These are phyloP conservation scores for Hylodesmum podocarpum DNA, from an alignment of 306 rosid genomes.

Conservation along the genomic window DNA sequence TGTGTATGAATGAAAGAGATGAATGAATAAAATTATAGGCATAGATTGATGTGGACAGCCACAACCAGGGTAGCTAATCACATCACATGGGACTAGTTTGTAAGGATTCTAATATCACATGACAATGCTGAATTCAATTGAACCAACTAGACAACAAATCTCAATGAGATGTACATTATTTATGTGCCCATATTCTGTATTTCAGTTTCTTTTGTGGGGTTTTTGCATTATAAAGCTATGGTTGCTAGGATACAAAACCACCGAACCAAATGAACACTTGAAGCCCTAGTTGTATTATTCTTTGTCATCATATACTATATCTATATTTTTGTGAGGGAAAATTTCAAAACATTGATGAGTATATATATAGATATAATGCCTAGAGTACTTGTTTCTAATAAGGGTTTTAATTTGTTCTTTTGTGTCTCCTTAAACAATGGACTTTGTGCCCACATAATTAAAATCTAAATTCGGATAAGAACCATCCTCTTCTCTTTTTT, in stretches of 20 bases:
- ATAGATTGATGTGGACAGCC: conserved; percentile 41
- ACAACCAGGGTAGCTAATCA: conserved; percentile 49
- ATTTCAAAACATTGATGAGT: background rate
- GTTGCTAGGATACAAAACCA: conserved; percentile 37
- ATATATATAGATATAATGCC: conserved; percentile 8
- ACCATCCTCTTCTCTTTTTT: background rate
- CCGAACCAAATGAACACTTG: conserved; percentile 18
- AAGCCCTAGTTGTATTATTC: conserved; percentile 16
- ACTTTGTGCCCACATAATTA: background rate
- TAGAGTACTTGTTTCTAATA: conserved; percentile 17
- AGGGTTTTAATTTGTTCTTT: conserved; percentile 22
- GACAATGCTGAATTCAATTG: conserved; percentile 34
- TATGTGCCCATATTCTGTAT: conserved; percentile 38
- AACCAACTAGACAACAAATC: conserved; percentile 38
- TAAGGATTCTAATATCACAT: conserved; percentile 35
- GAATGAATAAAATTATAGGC: background rate
- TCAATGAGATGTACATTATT: conserved; percentile 23
- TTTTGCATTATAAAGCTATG: conserved; percentile 16
- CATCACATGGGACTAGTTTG: conserved; percentile 50
- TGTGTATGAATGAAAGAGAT: conserved; percentile 4
- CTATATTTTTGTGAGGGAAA: background rate
- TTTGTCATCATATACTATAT: background rate
- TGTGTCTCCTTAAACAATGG: conserved; percentile 10
- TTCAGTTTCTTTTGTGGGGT: conserved; percentile 30
- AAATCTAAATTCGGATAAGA: background rate